Evolutionary conservation across 2,329 filamentous ascomycete species (phyloP).

Genomic region (Venturia oleaginea): DNA sequence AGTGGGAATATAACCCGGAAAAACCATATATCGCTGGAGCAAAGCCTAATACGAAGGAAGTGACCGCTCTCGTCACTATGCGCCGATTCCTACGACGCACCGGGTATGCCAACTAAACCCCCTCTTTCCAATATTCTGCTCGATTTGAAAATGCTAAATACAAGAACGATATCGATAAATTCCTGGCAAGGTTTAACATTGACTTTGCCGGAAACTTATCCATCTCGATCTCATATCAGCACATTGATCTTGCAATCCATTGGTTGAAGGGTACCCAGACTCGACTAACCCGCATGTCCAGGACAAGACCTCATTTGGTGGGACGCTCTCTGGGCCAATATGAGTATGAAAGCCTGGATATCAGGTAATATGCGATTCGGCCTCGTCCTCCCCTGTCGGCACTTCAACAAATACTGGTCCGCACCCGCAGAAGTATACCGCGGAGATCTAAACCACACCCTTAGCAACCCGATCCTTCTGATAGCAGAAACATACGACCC

Average conservation of each 20-base stretch:
- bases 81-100: conserved; percentile 7
- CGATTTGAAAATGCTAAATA: too few species aligned
- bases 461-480: neutral
- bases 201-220: too few species aligned
- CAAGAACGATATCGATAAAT: too few species aligned
- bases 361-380: conserved; percentile 1
- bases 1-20: conserved; percentile 6
- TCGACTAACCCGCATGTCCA: too few species aligned
- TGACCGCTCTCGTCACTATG: neutral
- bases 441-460: conserved; percentile 2
- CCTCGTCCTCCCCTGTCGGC: neutral
- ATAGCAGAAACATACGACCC: conserved; percentile 7
- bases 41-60: neutral
- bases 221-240: too few species aligned
- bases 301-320: neutral
- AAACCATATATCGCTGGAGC: neutral
- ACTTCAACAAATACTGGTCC: conserved; percentile 9
- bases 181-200: too few species aligned
- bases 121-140: too few species aligned
- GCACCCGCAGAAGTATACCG: conserved; percentile 8
- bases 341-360: conserved; percentile 1
- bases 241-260: too few species aligned
- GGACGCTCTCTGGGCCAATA: conserved; percentile 1
- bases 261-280: too few species aligned
- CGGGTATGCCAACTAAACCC: too few species aligned